phyloP scores from a whole-genome alignment of 305 asterid species.

The Fraxinus nigra region DNA sequence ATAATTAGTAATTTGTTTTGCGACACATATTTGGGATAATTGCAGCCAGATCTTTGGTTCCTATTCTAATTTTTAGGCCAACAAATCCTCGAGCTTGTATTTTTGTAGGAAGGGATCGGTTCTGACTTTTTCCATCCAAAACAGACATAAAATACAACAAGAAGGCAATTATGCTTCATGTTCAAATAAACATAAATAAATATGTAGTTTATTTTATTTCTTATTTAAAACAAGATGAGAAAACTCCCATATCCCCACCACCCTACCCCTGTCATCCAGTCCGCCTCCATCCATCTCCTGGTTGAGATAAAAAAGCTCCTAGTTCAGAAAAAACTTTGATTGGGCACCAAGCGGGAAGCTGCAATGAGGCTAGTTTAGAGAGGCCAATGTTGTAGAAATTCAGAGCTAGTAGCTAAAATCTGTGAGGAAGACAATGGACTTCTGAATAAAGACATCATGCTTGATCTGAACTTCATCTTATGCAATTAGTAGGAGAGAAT shows the following conservation, averaged over 20 bases:
- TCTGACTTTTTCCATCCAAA: background rate
- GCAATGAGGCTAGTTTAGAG: constrained; percentile 8
- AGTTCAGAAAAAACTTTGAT: background rate
- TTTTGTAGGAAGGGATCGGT: background rate
- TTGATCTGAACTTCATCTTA: background rate
- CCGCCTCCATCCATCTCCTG: background rate
- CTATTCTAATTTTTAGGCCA: background rate
- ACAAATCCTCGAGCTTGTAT: background rate
- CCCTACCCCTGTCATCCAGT: background rate
- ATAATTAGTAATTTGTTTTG: constrained; percentile 4
- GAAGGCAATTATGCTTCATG: background rate
- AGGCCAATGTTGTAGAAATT: background rate
- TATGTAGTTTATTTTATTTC: background rate
- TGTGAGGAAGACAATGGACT: background rate
- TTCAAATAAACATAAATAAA: background rate
- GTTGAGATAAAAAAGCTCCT: background rate
- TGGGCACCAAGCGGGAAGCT: background rate
- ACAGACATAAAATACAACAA: background rate
- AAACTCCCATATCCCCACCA: background rate
- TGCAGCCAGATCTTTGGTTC: background rate
- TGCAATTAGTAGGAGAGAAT: background rate
- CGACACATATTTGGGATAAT: background rate
- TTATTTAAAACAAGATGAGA: background rate
- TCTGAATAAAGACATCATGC: background rate
- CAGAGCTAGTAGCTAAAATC: background rate